Evolutionary conservation across 768 basidiomycete genomes (phyloP).

Genomic region (Wakefieldia striispora): DNA sequence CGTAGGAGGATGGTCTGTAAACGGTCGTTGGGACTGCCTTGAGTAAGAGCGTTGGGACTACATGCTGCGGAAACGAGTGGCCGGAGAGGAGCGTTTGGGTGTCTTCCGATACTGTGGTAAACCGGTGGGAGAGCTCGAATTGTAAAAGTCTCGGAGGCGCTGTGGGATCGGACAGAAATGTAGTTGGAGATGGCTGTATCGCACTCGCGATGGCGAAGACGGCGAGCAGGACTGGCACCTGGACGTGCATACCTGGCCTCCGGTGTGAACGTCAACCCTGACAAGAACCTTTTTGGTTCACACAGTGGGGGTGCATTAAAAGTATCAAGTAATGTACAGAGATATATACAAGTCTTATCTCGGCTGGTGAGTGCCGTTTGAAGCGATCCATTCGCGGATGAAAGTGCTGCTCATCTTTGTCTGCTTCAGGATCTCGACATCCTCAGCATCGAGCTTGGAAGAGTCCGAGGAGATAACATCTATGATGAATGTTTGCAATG

Average conservation of each 20-base stretch:
- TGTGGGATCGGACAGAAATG: not conserved
- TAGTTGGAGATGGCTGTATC: not conserved
- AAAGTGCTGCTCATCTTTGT: constrained; percentile 94
- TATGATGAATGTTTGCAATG: constrained; percentile 72
- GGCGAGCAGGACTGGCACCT: not conserved
- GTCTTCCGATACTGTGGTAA: constrained; percentile 1
- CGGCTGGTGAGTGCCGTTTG: constrained; percentile 5
- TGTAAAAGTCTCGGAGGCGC: constrained; percentile 10
- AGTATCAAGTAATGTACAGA: too few relatives aligned
- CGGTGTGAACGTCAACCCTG: too few relatives aligned
- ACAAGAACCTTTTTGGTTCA: not conserved
- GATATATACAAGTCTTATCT: constrained; percentile 5
- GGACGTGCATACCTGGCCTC: constrained; percentile 4
- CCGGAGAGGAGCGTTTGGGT: constrained; percentile 6
- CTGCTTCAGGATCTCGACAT: constrained; percentile 66
- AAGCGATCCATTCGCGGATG: constrained; percentile 83
- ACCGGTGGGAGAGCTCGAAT: constrained; percentile 24
- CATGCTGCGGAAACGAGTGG: constrained; percentile 5
- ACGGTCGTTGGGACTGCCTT: constrained; percentile 50
- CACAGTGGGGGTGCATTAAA: too few relatives aligned
- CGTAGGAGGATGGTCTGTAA: constrained; percentile 55
- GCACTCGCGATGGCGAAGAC: constrained; percentile 1
- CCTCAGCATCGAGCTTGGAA: constrained; percentile 57
- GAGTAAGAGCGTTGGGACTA: constrained; percentile 28
- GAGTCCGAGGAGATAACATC: constrained; percentile 81